These are phyloP conservation scores for Ceriops tagal DNA, from an alignment of 345 rosid species.

Conservation along the genomic window DNA sequence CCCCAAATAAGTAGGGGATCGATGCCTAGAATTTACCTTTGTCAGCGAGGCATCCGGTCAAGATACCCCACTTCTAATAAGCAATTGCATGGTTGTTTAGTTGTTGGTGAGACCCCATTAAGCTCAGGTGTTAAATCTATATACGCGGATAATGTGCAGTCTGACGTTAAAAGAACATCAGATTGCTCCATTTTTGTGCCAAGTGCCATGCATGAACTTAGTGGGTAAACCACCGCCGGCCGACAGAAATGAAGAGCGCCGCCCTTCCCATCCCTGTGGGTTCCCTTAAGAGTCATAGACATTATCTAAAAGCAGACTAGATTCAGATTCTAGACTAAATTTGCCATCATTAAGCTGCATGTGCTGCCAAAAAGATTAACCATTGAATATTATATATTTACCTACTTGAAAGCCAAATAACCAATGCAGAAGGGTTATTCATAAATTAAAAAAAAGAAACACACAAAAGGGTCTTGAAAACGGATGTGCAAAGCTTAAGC, in stretches of 20 bases:
- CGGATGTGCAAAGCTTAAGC: too few species aligned
- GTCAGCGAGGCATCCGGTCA: not conserved
- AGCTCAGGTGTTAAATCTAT: not conserved
- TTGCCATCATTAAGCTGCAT: conserved; percentile 29
- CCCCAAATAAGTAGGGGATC: conserved; percentile 17
- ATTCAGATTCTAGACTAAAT: conserved; percentile 12
- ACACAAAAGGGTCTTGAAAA: too few species aligned
- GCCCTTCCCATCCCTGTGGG: conserved; percentile 34
- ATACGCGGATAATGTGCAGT: not conserved
- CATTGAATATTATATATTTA: not conserved
- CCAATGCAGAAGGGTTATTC: not conserved
- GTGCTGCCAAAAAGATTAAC: conserved; percentile 25
- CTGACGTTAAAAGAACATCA: not conserved
- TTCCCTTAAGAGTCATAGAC: conserved; percentile 27
- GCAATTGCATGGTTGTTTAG: too few species aligned
- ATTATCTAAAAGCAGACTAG: conserved; percentile 16
- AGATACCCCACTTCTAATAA: not conserved
- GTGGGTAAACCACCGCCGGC: conserved; percentile 64
- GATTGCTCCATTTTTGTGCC: not conserved
- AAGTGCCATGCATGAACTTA: conserved; percentile 10
- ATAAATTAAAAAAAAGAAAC: too few species aligned
- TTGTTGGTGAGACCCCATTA: too few species aligned
- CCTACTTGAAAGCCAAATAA: not conserved
- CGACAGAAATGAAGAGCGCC: conserved; percentile 43
- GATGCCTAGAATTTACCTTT: conserved; percentile 7